Evolutionary conservation across 2,329 filamentous ascomycete species (phyloP).

Genomic region (Diaporthe amygdali): DNA sequence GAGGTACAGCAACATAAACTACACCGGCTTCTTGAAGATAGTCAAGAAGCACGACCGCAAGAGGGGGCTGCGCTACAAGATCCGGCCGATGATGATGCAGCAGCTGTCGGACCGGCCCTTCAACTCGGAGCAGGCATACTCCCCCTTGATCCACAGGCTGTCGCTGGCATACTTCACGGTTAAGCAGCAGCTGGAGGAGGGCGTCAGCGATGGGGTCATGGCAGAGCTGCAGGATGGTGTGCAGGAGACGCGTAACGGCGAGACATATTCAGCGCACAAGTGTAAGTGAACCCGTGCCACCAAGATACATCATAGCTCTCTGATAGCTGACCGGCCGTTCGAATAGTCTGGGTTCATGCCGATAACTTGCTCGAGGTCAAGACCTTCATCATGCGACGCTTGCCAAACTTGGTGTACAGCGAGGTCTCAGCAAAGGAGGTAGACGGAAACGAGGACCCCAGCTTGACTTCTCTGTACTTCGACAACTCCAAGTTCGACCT

Average conservation of each 20-base stretch:
- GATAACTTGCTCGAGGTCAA: slow-evolving; percentile 98
- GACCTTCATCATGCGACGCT: slow-evolving; percentile 87
- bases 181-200: slow-evolving; percentile 77
- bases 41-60: slow-evolving; percentile 99
- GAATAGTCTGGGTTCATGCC: slow-evolving; percentile 85
- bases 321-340: slow-evolving; percentile 35
- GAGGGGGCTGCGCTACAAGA: slow-evolving; percentile 82
- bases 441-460: slow-evolving; percentile 82
- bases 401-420: slow-evolving; percentile 93
- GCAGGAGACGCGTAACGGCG: slow-evolving; percentile 63
- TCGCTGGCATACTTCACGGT: slow-evolving; percentile 97
- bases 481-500: slow-evolving; percentile 86
- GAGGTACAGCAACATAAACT: slow-evolving; percentile 95
- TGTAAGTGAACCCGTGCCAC: slow-evolving; percentile 56
- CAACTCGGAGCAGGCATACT: slow-evolving; percentile 90
- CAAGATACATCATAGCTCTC: not conserved
- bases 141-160: slow-evolving; percentile 85
- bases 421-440: slow-evolving; percentile 82
- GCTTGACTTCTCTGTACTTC: slow-evolving; percentile 95
- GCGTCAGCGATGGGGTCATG: slow-evolving; percentile 33
- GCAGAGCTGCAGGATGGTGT: slow-evolving; percentile 24
- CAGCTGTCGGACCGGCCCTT: slow-evolving; percentile 88
- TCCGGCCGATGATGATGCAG: slow-evolving; percentile 90
- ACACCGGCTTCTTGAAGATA: slow-evolving; percentile 96
- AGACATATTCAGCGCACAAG: slow-evolving; percentile 85